These are phyloP conservation scores for Epichloe uncinata DNA, from an alignment of 2,329 filamentous ascomycete species.

Conservation along the genomic window DNA sequence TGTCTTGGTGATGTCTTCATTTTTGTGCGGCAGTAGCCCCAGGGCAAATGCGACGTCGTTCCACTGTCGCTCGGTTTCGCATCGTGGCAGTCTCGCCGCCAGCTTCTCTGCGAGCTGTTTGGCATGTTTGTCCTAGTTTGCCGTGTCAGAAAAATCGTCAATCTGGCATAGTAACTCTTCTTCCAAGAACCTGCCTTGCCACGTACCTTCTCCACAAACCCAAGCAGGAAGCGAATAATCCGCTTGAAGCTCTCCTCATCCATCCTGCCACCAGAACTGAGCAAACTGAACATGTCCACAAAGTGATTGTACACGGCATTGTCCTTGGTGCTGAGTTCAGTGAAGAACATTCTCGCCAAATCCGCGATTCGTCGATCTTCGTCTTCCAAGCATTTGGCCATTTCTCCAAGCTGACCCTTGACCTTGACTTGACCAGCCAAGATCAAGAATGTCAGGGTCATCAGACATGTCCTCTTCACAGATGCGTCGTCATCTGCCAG, in stretches of 20 bases:
- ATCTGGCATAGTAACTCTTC: slow-evolving; percentile 10
- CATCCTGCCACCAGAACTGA: slow-evolving; percentile 68
- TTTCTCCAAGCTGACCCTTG: slow-evolving; percentile 94
- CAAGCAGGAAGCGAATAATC: slow-evolving; percentile 84
- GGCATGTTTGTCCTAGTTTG: slow-evolving; percentile 77
- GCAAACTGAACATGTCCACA: slow-evolving; percentile 93
- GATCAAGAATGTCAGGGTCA: slow-evolving; percentile 97
- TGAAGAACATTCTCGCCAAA: slow-evolving; percentile 95
- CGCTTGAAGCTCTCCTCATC: slow-evolving; percentile 76
- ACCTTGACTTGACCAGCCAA: slow-evolving; percentile 97
- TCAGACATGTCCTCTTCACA: slow-evolving; percentile 93
- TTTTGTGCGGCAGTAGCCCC: slow-evolving; percentile 81
- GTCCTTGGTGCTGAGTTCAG: slow-evolving; percentile 92
- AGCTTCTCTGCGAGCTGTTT: slow-evolving; percentile 89
- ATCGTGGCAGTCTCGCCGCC: slow-evolving; percentile 69
- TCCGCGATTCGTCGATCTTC: slow-evolving; percentile 90
- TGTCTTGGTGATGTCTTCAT: slow-evolving; percentile 72
- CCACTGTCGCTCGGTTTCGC: slow-evolving; percentile 91
- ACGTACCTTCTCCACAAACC: slow-evolving; percentile 91
- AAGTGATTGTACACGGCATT: slow-evolving; percentile 99
- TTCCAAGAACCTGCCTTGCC: neutral
- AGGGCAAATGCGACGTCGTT: slow-evolving; percentile 92
- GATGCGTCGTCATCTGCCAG: slow-evolving; percentile 78
- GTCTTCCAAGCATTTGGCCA: slow-evolving; percentile 98
- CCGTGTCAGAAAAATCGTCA: slow-evolving; percentile 2